These are phyloP conservation scores for Peronospora farinosa DNA, from an alignment of 352 stramenopile genomes.

Conservation along the genomic window DNA sequence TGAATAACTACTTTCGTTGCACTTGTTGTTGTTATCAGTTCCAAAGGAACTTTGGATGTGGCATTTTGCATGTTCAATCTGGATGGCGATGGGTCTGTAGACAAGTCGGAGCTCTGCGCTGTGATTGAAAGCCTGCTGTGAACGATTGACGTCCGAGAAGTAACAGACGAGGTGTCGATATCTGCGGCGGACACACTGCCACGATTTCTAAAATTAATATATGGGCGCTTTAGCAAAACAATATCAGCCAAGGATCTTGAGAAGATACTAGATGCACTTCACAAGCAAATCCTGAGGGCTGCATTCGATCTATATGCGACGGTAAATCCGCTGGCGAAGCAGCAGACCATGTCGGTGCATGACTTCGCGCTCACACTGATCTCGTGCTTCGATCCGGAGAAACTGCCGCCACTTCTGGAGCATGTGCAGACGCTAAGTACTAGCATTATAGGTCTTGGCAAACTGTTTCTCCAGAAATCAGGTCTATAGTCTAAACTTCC, in stretches of 20 bases:
- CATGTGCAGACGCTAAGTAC: conserved; percentile 44
- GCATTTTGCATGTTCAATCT: conserved; percentile 80
- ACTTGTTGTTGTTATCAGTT: conserved; percentile 28
- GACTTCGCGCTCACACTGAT: conserved; percentile 75
- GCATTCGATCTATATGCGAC: conserved; percentile 61
- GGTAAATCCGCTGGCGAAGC: conserved; percentile 34
- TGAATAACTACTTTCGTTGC: background rate
- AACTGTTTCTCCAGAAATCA: background rate
- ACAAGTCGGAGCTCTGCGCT: conserved; percentile 68
- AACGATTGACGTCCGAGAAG: conserved; percentile 30
- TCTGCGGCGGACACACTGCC: conserved; percentile 45
- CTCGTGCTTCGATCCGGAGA: conserved; percentile 65
- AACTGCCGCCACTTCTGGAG: conserved; percentile 48
- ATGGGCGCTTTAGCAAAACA: conserved; percentile 48
- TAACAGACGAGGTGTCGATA: conserved; percentile 17
- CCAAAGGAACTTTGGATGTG: conserved; percentile 67
- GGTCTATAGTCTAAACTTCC: no score
- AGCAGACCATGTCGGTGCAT: conserved; percentile 55
- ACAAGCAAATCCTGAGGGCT: conserved; percentile 53
- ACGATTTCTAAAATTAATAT: conserved; percentile 59
- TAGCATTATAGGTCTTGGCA: conserved; percentile 14
- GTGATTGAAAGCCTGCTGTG: conserved; percentile 63
- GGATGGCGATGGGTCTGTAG: conserved; percentile 61
- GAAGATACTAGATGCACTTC: conserved; percentile 41
- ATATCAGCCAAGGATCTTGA: conserved; percentile 54